Evolutionary conservation across 1,139 yeast genomes (phyloP), one percentile per base, ranked within the genome.

Genomic region (Arxiozyma slooffiae): DNA sequence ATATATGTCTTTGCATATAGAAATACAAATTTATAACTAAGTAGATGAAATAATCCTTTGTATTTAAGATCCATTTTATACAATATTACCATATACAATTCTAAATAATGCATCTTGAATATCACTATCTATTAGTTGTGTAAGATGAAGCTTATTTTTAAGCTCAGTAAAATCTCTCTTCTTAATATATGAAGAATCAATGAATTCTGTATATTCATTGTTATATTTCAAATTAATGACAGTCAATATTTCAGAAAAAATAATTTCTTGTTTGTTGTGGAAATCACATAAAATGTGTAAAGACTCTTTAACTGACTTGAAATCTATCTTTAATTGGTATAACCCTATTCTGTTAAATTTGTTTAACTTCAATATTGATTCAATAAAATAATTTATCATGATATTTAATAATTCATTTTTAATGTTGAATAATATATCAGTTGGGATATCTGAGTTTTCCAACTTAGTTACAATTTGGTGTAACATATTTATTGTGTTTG

Each of bases 351-450:
- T 55, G 44, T 75, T 76, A 66, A 88, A 88, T 55, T 73, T 76
- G 62, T 84, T 84, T 48, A 81, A 77, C 54, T 82, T 80, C 46
- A 85, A 71, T 47, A 85, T 74, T 50, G 79, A 78, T 55, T 81
- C 84, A 60, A 75, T 71, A 54, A 82, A 66, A 45, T 79, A 73
- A 30, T 68, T 67, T 9, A 81, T 75, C 24, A 85, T 60, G 1
- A 74, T 67, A 7, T 72, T 64, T 0, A 83, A 73, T 2, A 82
- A 66, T 36, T 63, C 63, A 48, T 72, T 70, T 30, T 67, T 67
- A 24, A 70, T 62, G 9, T 58, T 57, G 17, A 66, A 55, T 9
- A 58, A 43, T 14, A 72, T 50, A 34, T 62, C 62, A 9, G 53
- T 50, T 23, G 62, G 60, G 14, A 60, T 50, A 7, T 56, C 54